Evolutionary conservation across 352 stramenopile species (phyloP).

Genomic region (Phytophthora rubi): DNA sequence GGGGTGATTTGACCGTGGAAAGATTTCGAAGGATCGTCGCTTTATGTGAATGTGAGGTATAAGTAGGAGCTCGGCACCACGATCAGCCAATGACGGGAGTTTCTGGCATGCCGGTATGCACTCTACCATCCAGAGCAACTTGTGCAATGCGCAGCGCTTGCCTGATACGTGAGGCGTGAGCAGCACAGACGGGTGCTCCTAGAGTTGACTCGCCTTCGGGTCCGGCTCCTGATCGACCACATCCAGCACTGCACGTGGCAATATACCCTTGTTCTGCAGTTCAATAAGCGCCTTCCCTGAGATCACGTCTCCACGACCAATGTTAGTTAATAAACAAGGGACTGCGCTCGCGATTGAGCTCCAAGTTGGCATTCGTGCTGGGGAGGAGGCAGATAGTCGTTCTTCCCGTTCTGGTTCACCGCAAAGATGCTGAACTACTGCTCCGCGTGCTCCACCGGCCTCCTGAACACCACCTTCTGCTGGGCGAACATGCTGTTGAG

Average conservation of each 20-base stretch:
- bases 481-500: constrained; percentile 98
- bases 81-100: no score
- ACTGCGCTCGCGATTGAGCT: constrained; percentile 46
- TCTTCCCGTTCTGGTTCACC: constrained; percentile 50
- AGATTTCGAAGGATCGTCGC: no score
- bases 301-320: constrained; percentile 86
- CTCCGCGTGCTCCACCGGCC: constrained; percentile 52
- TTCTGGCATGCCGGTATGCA: no score
- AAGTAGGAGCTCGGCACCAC: no score
- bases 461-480: constrained; percentile 95
- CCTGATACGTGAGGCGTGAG: constrained; percentile 87
- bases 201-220: constrained; percentile 61
- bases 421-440: constrained; percentile 94
- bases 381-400: constrained; percentile 86
- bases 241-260: constrained; percentile 73
- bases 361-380: constrained; percentile 65
- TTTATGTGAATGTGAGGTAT: no score
- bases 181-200: constrained; percentile 60
- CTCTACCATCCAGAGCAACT: no score
- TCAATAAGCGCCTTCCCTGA: constrained; percentile 61
- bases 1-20: no score
- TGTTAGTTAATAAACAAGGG: constrained; percentile 84
- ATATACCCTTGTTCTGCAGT: constrained; percentile 60
- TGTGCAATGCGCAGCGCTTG: constrained; percentile 12
- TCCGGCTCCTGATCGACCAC: constrained; percentile 67